These are phyloP conservation scores for Aspergillus oerlinghausenensis DNA, from an alignment of 2,329 filamentous ascomycete species.

Conservation along the genomic window DNA sequence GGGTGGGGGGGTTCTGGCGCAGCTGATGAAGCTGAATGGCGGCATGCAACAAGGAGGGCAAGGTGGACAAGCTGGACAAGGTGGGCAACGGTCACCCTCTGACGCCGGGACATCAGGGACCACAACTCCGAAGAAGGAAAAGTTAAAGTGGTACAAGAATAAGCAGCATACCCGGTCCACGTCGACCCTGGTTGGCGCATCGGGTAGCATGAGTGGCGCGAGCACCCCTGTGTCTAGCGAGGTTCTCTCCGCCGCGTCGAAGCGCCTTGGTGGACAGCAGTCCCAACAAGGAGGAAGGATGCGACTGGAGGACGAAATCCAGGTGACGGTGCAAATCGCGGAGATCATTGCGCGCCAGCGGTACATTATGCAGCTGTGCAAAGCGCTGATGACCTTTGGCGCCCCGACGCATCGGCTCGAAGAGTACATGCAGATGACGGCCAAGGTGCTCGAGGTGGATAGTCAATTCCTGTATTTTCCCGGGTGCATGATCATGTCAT, in stretches of 20 bases:
- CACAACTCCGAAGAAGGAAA: slow-evolving; percentile 15
- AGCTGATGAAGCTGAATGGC: slow-evolving; percentile 27
- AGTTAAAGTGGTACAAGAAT: slow-evolving; percentile 33
- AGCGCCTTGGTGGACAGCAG: slow-evolving; percentile 20
- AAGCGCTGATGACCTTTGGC: slow-evolving; percentile 82
- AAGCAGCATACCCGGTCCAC: slow-evolving; percentile 20
- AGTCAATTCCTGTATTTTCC: slow-evolving; percentile 87
- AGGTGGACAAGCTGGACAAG: no score
- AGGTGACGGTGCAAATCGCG: slow-evolving; percentile 58
- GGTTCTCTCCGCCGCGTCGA: slow-evolving; percentile 23
- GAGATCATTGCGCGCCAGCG: slow-evolving; percentile 72
- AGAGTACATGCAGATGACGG: slow-evolving; percentile 84
- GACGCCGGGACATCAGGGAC: slow-evolving; percentile 4
- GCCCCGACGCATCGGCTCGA: slow-evolving; percentile 88
- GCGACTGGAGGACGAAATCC: slow-evolving; percentile 46
- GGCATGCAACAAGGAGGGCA: slow-evolving; percentile 7
- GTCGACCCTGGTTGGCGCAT: slow-evolving; percentile 18
- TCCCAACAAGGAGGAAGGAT: slow-evolving; percentile 8
- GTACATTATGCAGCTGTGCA: slow-evolving; percentile 80
- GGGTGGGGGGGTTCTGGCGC: slow-evolving; percentile 28
- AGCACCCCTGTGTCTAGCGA: slow-evolving; percentile 26
- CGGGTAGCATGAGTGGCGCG: slow-evolving; percentile 22
- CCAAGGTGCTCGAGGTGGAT: slow-evolving; percentile 82
- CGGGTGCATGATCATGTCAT: slow-evolving; percentile 90
- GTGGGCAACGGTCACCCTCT: slow-evolving; percentile 8